Conservation (phyloP, 495 filamentous ascomycete species). For the Lasiosphaeriaceae sp. region DNA sequence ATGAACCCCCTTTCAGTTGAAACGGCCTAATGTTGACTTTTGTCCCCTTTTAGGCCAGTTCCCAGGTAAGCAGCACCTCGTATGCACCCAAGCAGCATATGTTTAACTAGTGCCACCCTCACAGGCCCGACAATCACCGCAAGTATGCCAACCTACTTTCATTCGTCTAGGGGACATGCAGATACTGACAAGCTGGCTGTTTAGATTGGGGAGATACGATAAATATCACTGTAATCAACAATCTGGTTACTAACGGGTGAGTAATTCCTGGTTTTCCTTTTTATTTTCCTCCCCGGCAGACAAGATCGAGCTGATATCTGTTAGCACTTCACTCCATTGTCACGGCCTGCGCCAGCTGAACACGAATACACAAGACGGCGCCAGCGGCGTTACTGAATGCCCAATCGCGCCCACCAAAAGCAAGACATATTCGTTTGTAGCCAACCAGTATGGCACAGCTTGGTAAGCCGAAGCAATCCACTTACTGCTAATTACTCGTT, state of each 20-base stretch:
- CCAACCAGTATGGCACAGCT: conserved; percentile 46
- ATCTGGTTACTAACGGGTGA: conserved; percentile 37
- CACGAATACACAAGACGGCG: conserved; percentile 37
- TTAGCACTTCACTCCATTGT: conserved; percentile 47
- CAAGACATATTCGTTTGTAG: conserved; percentile 45
- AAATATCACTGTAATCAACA: conserved; percentile 53
- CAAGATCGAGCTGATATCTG: not conserved
- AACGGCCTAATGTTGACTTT: not conserved
- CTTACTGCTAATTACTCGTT: not conserved
- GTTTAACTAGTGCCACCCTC: not conserved
- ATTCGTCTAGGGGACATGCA: too few species aligned
- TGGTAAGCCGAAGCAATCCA: conserved; percentile 14
- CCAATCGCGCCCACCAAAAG: conserved; percentile 41
- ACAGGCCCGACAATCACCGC: conserved; percentile 53
- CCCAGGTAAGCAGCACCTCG: conserved; percentile 15
- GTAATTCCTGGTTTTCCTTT: not conserved
- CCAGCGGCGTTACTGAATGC: conserved; percentile 47
- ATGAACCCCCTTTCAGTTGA: conserved; percentile 15
- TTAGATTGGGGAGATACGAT: conserved; percentile 58
- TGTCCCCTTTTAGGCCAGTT: conserved; percentile 16
- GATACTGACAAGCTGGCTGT: conserved; percentile 7
- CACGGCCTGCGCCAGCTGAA: conserved; percentile 48
- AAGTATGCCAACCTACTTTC: conserved; percentile 7
- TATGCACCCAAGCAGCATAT: not conserved
- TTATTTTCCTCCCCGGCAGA: not conserved